Evolutionary conservation across 2,329 filamentous ascomycete species (phyloP), one percentile per base, ranked within the genome.

Genomic region (Talaromyces sp.): DNA sequence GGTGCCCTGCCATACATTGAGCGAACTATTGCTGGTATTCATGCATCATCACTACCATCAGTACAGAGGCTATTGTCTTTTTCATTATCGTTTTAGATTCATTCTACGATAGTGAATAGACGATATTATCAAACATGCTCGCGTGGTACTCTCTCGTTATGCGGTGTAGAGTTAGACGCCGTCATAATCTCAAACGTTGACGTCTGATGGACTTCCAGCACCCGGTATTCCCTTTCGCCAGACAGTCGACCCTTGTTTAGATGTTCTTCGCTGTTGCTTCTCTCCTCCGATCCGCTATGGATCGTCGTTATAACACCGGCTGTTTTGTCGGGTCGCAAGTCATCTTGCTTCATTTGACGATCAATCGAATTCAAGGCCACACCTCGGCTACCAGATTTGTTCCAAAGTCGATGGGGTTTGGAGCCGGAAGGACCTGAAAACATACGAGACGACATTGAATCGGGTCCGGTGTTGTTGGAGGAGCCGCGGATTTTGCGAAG

Each of bases 401-500:
- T 43, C 56, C 56, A 58, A 43, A n/a, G 10, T 11, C 56, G 56
- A 43, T 15, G 56, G 19, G 35, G 19, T 43, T 7, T 43, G 19
- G 56, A 43, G 13, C 22, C 43, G 19, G 22, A 13, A 6, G 19
- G 5, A n/a, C 56, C 13, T 13, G 56, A 43, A 31, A 43, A 43
- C 25, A 58, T 58, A 43, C 37, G 56, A 3, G 56, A 39, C 1
- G 56, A 58, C 2, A 52, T n/a, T 19, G 50, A 43, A 10, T 31
- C 15, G 11, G 45, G 52, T 64, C 69, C 72, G 54, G 22, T 22
- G 22, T 71, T 64, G 50, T 73, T 73, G 9, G 72, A 71, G 64
- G 76, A 73, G 72, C 74, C 77, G 61, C 75, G 80, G 52, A 85
- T 41, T 19, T 58, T 25, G 22, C 56, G 56, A 17, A 58, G 56